Base-by-base conservation (phyloP, 371 early-diverging fungal species). In the Syncephalastrum sp. region DNA sequence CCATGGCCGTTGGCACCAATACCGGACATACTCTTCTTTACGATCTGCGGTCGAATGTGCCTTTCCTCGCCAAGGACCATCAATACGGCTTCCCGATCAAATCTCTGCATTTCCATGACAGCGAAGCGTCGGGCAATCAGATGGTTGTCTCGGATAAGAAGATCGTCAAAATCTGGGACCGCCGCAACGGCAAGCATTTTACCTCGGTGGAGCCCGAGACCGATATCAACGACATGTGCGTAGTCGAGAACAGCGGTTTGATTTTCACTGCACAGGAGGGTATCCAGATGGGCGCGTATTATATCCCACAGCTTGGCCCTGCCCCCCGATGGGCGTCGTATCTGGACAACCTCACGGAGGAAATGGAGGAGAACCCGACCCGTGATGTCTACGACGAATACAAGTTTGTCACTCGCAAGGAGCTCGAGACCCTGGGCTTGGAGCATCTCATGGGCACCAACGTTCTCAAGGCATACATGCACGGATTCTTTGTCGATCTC, bases 81-180 rank as follows among this genome's bases (percentile, higher is more conserved):
- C 96, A 91, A 69, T 97, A 97, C 68, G 96, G 96, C n/a, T 83
- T 89, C 63, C 95, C 94, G n/a, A 97, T 99, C 70, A 95, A 92
- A 69, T 80, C 77, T 15, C 67, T 99, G 48, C 59, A 81, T 50
- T 97, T 93, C 85, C 91, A 94, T 56, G 87, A 87, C 54, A 78
- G 85, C 13, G 68, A 73, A 2, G 84, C 72, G 19, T 83, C 77
- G 16, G 80, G 79, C 14, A 77, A 85, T 47, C 92, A 90, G 61
- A 81, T 98, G 3, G 81, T 97, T 49, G 92, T 92, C 42, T 83
- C 96, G 12, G 98, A 97, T 74, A 68, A 89, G 48, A 92, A 95
- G 69, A 89, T 89, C 59, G 81, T 98, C 67, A 96, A 96, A 76
- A 85, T 98, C 24, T 98, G 98, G 97, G 84, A 92, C 63, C 85